Conservation (phyloP, 2,329 filamentous ascomycete species). For the Colletotrichum filicis region DNA sequence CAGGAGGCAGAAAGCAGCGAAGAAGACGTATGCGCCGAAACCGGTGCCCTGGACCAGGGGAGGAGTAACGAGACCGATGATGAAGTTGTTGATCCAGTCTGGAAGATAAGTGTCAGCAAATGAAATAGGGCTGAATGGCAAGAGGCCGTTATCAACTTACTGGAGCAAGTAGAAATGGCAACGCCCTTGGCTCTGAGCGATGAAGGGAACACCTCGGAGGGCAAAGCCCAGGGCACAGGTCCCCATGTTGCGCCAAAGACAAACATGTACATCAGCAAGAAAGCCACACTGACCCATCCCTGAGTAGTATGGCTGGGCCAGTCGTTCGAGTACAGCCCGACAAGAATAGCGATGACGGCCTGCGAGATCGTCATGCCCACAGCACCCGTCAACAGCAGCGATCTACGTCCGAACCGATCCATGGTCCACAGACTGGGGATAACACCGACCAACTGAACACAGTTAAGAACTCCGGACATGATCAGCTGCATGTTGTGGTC, state of each 20-base stretch:
- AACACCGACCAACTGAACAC: slow-evolving; percentile 58
- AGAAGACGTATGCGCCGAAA: slow-evolving; percentile 55
- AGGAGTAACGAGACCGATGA: slow-evolving; percentile 61
- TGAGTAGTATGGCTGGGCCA: slow-evolving; percentile 59
- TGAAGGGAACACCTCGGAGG: slow-evolving; percentile 51
- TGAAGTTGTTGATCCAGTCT: slow-evolving; percentile 48
- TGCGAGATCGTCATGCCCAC: slow-evolving; percentile 61
- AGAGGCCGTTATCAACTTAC: slow-evolving; percentile 31
- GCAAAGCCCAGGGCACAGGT: slow-evolving; percentile 54
- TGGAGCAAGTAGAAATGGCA: slow-evolving; percentile 43
- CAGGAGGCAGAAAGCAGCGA: slow-evolving; percentile 40
- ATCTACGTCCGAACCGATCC: slow-evolving; percentile 58
- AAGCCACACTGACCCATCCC: slow-evolving; percentile 65
- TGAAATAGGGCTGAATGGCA: too few relatives aligned
- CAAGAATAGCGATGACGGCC: slow-evolving; percentile 62
- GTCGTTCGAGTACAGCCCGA: slow-evolving; percentile 57
- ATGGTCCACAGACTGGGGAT: slow-evolving; percentile 58
- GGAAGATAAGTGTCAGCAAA: neutral
- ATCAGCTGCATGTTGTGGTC: slow-evolving; percentile 48
- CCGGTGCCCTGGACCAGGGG: slow-evolving; percentile 52
- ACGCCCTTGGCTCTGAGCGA: slow-evolving; percentile 44
- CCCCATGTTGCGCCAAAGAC: slow-evolving; percentile 69
- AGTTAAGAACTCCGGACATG: slow-evolving; percentile 53
- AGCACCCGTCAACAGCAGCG: slow-evolving; percentile 55
- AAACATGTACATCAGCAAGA: slow-evolving; percentile 56